phyloP scores from a whole-genome alignment of 208 protist species.

The Trypanosoma avium region DNA sequence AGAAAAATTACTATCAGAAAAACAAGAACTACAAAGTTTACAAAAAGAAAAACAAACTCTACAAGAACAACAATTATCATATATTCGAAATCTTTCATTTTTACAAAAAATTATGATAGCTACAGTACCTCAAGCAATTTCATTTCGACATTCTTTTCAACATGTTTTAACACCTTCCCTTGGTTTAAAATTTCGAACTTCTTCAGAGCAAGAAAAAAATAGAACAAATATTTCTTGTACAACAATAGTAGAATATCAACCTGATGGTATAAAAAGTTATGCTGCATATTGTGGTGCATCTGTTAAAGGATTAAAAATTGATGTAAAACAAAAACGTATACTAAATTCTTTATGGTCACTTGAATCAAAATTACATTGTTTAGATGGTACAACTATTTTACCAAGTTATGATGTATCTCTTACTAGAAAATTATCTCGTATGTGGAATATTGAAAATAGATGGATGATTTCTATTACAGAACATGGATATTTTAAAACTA shows the following conservation, averaged over 20 bases:
- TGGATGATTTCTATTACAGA: conserved; percentile 55
- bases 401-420: conserved; percentile 60
- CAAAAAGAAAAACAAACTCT: too few species aligned
- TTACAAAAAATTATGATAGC: conserved; percentile 35
- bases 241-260: conserved; percentile 33
- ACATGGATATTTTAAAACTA: conserved; percentile 55
- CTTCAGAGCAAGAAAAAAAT: conserved; percentile 28
- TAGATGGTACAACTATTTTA: conserved; percentile 44
- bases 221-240: conserved; percentile 31
- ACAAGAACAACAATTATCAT: too few species aligned
- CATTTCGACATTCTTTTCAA: conserved; percentile 54
- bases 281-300: conserved; percentile 35
- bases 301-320: conserved; percentile 45
- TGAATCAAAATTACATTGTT: conserved; percentile 39
- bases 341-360: conserved; percentile 69
- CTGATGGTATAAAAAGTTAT: conserved; percentile 42
- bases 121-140: conserved; percentile 42
- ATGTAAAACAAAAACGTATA: conserved; percentile 31
- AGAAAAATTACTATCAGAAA: too few species aligned
- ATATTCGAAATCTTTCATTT: conserved; percentile 2
- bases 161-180: conserved; percentile 48
- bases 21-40: too few species aligned
- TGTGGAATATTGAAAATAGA: conserved; percentile 59
- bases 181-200: conserved; percentile 38
- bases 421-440: conserved; percentile 52